Conservation (phyloP, 345 rosid genomes). For the Brassica juncea region DNA sequence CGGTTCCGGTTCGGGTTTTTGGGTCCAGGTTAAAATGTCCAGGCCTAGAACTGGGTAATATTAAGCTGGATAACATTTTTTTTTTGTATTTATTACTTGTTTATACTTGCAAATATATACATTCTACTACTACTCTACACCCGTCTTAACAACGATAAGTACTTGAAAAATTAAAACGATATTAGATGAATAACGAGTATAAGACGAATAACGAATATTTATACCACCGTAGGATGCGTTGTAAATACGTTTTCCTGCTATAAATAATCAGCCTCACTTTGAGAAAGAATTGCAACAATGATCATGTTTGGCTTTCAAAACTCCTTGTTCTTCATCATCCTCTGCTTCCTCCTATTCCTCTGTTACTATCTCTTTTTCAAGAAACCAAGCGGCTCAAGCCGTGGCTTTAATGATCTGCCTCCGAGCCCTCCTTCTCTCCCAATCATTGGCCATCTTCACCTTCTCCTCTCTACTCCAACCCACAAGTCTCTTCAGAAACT, state of each 20-base stretch:
- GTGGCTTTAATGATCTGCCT: neutral
- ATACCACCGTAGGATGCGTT: too few relatives aligned
- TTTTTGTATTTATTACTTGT: too few relatives aligned
- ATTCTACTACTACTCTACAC: too few relatives aligned
- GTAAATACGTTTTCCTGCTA: neutral
- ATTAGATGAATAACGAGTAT: too few relatives aligned
- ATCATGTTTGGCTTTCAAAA: neutral
- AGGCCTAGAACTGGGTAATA: too few relatives aligned
- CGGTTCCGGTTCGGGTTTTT: too few relatives aligned
- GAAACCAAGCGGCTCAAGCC: constrained; percentile 1
- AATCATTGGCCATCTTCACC: constrained; percentile 18
- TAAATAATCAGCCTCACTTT: neutral
- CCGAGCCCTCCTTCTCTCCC: constrained; percentile 30
- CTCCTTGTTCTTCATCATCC: neutral
- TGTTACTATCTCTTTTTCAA: constrained; percentile 7
- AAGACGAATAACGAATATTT: too few relatives aligned
- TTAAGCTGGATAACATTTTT: too few relatives aligned
- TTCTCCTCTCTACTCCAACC: neutral
- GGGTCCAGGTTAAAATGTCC: too few relatives aligned
- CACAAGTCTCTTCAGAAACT: constrained; percentile 19
- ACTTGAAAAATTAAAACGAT: too few relatives aligned
- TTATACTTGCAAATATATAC: too few relatives aligned
- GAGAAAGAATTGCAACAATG: neutral
- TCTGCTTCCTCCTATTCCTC: neutral
- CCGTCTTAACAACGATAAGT: too few relatives aligned